Conservation (phyloP, 2,329 filamentous ascomycete genomes). For the Ascochyta koolunga region DNA sequence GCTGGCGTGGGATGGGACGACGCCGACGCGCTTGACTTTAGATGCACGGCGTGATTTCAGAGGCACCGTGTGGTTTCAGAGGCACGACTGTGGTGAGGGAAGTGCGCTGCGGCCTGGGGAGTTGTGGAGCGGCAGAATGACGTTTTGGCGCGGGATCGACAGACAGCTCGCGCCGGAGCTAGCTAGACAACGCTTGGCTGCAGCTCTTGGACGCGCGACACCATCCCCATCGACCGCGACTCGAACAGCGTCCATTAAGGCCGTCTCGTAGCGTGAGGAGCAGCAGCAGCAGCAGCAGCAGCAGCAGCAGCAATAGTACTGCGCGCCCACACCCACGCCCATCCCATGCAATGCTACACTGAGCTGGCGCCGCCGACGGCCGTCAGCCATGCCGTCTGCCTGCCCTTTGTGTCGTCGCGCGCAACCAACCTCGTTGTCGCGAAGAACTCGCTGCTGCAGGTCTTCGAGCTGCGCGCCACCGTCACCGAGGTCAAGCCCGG, state of each 20-base stretch:
- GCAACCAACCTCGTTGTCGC: slow-evolving; percentile 88
- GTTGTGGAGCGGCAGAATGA: slow-evolving; percentile 6
- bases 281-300: too few species aligned
- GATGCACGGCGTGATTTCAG: neutral
- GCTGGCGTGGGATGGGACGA: neutral
- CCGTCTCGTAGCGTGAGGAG: neutral
- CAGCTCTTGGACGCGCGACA: neutral
- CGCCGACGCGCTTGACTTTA: neutral
- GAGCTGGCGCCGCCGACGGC: slow-evolving; percentile 94
- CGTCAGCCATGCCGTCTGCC: slow-evolving; percentile 82
- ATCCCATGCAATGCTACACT: slow-evolving; percentile 91
- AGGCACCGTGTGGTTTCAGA: neutral
- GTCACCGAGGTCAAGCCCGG: slow-evolving; percentile 62
- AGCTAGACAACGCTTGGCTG: neutral
- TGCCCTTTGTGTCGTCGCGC: slow-evolving; percentile 77
- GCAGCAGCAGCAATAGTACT: too few species aligned
- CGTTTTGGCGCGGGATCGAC: slow-evolving; percentile 8
- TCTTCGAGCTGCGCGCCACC: slow-evolving; percentile 77
- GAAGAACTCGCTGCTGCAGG: slow-evolving; percentile 89
- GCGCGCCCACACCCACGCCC: neutral
- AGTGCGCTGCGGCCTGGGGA: neutral
- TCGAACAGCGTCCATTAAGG: neutral
- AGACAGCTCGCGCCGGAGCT: neutral
- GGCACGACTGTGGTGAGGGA: neutral
- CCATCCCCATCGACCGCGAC: too few species aligned